Conservation (phyloP, 208 protist species). For the Leishmania gerbilli region DNA sequence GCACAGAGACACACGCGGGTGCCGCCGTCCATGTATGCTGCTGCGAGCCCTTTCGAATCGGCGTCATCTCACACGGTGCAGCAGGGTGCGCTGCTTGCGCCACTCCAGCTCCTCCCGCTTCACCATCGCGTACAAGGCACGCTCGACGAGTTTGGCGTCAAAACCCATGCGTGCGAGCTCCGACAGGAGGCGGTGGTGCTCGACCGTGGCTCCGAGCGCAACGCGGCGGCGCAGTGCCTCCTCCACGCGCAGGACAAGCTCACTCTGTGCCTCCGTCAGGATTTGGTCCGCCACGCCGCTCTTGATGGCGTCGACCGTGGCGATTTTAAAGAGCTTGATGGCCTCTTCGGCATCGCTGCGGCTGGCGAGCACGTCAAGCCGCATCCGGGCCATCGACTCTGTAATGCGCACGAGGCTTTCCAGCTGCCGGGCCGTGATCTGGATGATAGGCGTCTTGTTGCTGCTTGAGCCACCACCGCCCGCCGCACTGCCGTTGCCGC, state of each 20-base stretch:
- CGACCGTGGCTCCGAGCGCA: conserved; percentile 82
- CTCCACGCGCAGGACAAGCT: conserved; percentile 83
- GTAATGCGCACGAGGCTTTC: conserved; percentile 97
- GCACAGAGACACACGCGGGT: neutral
- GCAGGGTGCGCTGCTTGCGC: conserved; percentile 86
- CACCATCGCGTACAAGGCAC: conserved; percentile 89
- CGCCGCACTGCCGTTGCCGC: conserved; percentile 6
- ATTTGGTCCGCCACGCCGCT: conserved; percentile 76
- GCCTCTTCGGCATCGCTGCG: conserved; percentile 94
- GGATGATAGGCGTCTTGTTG: conserved; percentile 79
- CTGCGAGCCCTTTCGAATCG: neutral
- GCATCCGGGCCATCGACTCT: conserved; percentile 97
- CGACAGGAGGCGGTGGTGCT: conserved; percentile 76
- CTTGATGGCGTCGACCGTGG: conserved; percentile 95
- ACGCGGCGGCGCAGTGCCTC: conserved; percentile 83
- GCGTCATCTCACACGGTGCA: conserved; percentile 69
- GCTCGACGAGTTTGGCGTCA: conserved; percentile 83
- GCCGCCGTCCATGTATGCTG: neutral
- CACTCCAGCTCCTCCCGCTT: conserved; percentile 88
- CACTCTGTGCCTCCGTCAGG: conserved; percentile 85
- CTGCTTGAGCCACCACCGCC: conserved; percentile 27
- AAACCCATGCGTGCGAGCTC: conserved; percentile 88
- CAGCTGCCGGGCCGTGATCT: conserved; percentile 96
- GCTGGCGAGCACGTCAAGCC: conserved; percentile 85
- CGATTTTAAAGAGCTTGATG: conserved; percentile 95